Base-by-base conservation (phyloP, 2,329 filamentous ascomycete genomes). In the Cordyceps javanica region DNA sequence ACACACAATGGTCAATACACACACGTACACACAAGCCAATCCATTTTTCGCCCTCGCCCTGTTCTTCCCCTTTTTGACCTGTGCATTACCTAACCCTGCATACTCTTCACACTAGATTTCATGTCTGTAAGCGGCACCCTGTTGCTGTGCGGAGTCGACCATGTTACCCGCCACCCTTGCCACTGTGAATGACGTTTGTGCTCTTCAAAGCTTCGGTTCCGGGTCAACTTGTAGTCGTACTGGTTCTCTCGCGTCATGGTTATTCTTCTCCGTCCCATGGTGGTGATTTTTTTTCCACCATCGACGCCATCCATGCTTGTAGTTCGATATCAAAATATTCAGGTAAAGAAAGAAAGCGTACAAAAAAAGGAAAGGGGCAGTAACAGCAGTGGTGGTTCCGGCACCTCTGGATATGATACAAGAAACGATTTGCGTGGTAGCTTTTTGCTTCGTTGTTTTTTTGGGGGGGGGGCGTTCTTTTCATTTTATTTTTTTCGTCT, bases 321-420 rank as follows among this genome's bases (percentile, higher is more conserved):
- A 26, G 19, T 56, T 26, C 16, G 32, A 45, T 38, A 46, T 46
- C 51, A 46, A 49, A 56, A 32, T 23, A 16, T 25, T 26, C 19
- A 55, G 38, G 8, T 44, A 36, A 41, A 45, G 44, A 41, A 41
- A 49, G 28, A 5, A n/a, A 26, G 52, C 30, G n/a, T n/a, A n/a
- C n/a, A 38, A 46, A 44, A 32, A 39, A 56, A 8, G 23, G 32
- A 56, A 49, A 41, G 44, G 41, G 25, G 25, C 53, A 32, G 44
- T 56, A 30, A 39, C 42, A 49, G 32, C 34, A 41, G 44, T 56
- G 34, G 44, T 19, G 34, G 7, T 39, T 36, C 53, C 14, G n/a
- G 32, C 25, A 45, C 53, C 44, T 32, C 53, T 41, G 44, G 19
- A 49, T 56, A 56, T 56, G 53, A 49, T 56, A 56, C 53, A 56